Percentiles rank a stretch among this genome's conserved stretches.
Conservation (phyloP, 1,139 yeast genomes). For the Saccharomyces hybrid region DNA sequence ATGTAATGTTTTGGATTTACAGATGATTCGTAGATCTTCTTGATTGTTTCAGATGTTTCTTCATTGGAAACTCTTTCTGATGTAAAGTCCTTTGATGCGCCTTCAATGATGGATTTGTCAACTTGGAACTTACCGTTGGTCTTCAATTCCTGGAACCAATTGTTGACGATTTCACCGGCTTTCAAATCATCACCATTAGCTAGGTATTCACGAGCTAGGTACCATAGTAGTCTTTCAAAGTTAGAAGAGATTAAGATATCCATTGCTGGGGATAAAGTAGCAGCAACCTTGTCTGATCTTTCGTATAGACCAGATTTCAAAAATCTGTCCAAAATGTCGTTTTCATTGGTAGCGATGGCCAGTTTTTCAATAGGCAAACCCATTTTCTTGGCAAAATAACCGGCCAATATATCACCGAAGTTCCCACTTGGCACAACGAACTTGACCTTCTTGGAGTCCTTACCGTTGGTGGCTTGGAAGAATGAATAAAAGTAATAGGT, state of each 20-base stretch:
- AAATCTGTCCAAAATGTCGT: constrained; percentile 90
- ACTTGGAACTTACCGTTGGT: constrained; percentile 69
- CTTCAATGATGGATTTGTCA: constrained; percentile 52
- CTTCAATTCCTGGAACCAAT: constrained; percentile 78
- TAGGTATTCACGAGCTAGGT: constrained; percentile 65
- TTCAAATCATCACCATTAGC: constrained; percentile 50
- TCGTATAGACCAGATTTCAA: constrained; percentile 78
- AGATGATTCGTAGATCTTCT: constrained; percentile 46
- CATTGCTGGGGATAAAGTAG: constrained; percentile 97
- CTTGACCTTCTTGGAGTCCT: constrained; percentile 45
- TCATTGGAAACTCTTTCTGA: constrained; percentile 75
- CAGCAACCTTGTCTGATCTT: constrained; percentile 68
- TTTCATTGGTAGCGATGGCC: constrained; percentile 91
- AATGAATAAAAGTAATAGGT: constrained; percentile 92
- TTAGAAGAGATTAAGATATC: constrained; percentile 91
- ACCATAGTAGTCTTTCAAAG: constrained; percentile 95
- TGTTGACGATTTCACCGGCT: constrained; percentile 66
- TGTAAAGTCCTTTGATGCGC: constrained; percentile 62
- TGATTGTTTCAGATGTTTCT: constrained; percentile 72
- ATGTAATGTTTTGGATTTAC: constrained; percentile 63
- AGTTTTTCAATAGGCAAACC: constrained; percentile 84
- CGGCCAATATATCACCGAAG: constrained; percentile 96
- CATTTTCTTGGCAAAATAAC: constrained; percentile 90
- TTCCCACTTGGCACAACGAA: constrained; percentile 96
- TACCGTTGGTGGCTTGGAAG: constrained; percentile 57